phyloP scores from a whole-genome alignment of 176 grass and related monocot species.

The Ampelocalamus luodianensis region DNA sequence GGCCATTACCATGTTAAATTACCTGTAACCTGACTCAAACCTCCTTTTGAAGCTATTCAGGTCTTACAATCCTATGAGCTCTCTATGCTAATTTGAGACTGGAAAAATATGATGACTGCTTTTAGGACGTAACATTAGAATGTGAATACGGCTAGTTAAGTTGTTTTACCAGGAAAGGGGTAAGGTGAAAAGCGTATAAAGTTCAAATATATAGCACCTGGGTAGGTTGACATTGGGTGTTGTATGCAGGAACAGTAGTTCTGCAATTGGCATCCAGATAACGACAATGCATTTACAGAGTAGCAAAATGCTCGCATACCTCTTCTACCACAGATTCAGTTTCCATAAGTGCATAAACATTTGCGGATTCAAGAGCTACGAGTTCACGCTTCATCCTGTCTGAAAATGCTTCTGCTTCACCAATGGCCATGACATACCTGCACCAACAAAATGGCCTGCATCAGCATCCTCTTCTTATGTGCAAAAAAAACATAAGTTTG shows the following conservation, averaged over 20 bases:
- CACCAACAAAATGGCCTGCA: background rate
- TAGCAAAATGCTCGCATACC: slow-evolving; percentile 49
- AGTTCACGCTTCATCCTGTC: slow-evolving; percentile 96
- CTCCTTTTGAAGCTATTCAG: background rate
- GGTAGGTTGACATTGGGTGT: background rate
- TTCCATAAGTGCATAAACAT: slow-evolving; percentile 91
- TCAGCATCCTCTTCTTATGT: background rate
- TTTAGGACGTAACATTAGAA: background rate
- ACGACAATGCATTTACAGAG: background rate
- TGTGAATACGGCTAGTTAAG: background rate
- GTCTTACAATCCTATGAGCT: background rate
- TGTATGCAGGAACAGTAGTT: slow-evolving; percentile 9
- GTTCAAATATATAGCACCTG: background rate
- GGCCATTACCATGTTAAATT: background rate
- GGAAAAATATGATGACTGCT: background rate
- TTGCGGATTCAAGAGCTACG: slow-evolving; percentile 89
- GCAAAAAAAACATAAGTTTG: slow-evolving; percentile 14
- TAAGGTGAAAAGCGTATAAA: background rate
- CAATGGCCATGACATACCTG: slow-evolving; percentile 92
- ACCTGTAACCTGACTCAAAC: background rate
- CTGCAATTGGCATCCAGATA: background rate
- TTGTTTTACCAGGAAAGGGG: background rate
- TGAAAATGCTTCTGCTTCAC: slow-evolving; percentile 97
- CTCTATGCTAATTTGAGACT: background rate
- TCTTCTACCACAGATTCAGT: slow-evolving; percentile 85